Evolutionary conservation across 1,139 yeast species (phyloP), one percentile per base, ranked within the genome.

Genomic region (Diutina neorugosa): DNA sequence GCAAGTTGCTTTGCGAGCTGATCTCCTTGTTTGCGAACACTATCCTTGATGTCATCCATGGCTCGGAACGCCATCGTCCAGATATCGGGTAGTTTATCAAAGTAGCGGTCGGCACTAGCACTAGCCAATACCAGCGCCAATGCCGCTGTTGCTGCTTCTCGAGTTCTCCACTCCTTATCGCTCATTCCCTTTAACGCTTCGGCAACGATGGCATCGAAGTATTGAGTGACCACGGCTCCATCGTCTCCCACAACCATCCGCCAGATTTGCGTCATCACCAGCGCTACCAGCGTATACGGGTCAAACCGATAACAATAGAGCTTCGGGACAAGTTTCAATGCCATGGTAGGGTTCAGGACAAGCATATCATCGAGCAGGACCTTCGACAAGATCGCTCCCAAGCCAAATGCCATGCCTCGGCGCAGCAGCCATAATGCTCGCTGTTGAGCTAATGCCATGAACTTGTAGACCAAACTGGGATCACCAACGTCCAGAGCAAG

Each of bases 401-500:
- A 73, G 0, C 98, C 97, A 69, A 88, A 91, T 0, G 98, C 98
- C 63, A 91, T 83, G 53, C 98, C 98, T 59, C 87, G 87, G 63
- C 96, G 76, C 0, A 97, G 87, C 0, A 95, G 81, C 98, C 98
- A 93, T 42, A 91, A 70, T 0, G 95, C 83, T 0, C 96, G 86
- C 53, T 85, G 85, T 57, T 88, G 86, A 0, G 98, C 96, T 54
- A 93, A 70, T 0, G 96, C 83, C 96, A 93, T 89, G 63, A 93
- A 93, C 62, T 90, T 88, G 66, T 93, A 93, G 5, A 93, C 96
- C 60, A 93, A 76, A 62, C 95, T 80, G 20, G 98, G 96, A 65
- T 93, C 97, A 46, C 98, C 98, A 4, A 90, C 94, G 63, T 93
- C 98, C 1, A 94, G 82, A 0, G 98, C 98, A 53, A 93, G 73